phyloP scores from a whole-genome alignment of 2,329 filamentous ascomycete species.

The Aspergillus calidoustus region DNA sequence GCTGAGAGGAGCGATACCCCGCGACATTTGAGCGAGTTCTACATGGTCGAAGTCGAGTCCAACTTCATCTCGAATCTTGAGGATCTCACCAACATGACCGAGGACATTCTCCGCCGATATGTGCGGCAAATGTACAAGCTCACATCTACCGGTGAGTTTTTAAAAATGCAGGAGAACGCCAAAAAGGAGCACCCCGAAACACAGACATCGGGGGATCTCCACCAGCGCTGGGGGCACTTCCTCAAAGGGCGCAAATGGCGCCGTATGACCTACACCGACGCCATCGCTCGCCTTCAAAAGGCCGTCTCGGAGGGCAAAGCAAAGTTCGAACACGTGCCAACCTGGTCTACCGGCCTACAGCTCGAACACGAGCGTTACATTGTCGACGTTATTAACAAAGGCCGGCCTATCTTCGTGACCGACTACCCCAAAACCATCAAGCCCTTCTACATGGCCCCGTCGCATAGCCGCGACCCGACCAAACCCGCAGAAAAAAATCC shows the following conservation, averaged over 20 bases:
- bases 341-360: constrained; percentile 76
- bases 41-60: constrained; percentile 95
- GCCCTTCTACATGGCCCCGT: constrained; percentile 84
- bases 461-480: constrained; percentile 26
- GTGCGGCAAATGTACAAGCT: constrained; percentile 56
- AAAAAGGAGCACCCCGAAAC: constrained; percentile 44
- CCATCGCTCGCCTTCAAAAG: constrained; percentile 69
- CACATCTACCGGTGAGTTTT: constrained; percentile 59
- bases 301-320: constrained; percentile 56
- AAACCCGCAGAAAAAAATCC: background rate
- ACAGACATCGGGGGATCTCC: constrained; percentile 54
- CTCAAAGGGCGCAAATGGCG: constrained; percentile 66
- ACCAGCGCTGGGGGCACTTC: constrained; percentile 74
- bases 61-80: constrained; percentile 74
- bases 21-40: constrained; percentile 94
- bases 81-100: constrained; percentile 77
- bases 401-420: constrained; percentile 82
- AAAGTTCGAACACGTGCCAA: constrained; percentile 69
- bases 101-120: constrained; percentile 72
- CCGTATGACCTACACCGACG: constrained; percentile 80
- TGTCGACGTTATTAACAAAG: constrained; percentile 67
- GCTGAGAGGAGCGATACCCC: constrained; percentile 93
- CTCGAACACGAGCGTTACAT: constrained; percentile 93
- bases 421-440: constrained; percentile 89
- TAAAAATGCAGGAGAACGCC: constrained; percentile 49